Percentiles rank a stretch among this genome's conserved stretches.
Evolutionary conservation across 176 grass and related monocot species (phyloP).

Genomic region (Luzula sylvatica): DNA sequence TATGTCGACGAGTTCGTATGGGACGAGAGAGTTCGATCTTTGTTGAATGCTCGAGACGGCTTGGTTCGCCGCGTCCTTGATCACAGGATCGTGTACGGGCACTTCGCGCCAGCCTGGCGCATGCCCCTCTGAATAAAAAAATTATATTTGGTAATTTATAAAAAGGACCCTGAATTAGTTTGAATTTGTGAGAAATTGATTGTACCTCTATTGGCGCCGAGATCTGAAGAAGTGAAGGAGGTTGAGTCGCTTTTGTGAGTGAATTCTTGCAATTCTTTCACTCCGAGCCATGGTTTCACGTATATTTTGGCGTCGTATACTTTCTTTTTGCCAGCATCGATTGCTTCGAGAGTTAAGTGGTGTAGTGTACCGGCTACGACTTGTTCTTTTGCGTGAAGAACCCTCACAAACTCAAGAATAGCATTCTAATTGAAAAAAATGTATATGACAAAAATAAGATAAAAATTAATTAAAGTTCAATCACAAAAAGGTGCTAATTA

Average conservation of each 20-base stretch:
- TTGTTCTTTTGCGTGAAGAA: conserved; percentile 29
- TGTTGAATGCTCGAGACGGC: conserved; percentile 70
- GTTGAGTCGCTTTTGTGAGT: conserved; percentile 14
- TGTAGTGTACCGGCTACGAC: conserved; percentile 24
- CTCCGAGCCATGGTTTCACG: conserved; percentile 27
- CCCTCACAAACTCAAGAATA: conserved; percentile 16
- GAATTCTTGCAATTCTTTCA: conserved; percentile 28
- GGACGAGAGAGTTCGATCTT: conserved; percentile 60
- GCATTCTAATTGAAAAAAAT: conserved; percentile 21
- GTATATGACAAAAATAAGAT: background rate
- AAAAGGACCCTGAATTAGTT: no score
- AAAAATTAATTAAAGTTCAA: background rate
- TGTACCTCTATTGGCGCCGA: conserved; percentile 20
- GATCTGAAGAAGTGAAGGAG: conserved; percentile 22
- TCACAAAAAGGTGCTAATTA: no score
- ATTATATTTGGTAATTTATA: no score
- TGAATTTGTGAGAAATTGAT: background rate
- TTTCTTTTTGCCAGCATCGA: conserved; percentile 30
- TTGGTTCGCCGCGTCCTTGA: conserved; percentile 76
- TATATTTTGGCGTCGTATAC: conserved; percentile 24
- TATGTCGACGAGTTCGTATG: conserved; percentile 75
- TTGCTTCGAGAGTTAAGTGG: conserved; percentile 22
- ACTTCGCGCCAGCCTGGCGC: conserved; percentile 58
- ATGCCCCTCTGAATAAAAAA: conserved; percentile 40
- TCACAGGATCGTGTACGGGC: conserved; percentile 54